Base-by-base conservation (phyloP, 441 rosid genomes). In the Euphorbia celastroides region DNA sequence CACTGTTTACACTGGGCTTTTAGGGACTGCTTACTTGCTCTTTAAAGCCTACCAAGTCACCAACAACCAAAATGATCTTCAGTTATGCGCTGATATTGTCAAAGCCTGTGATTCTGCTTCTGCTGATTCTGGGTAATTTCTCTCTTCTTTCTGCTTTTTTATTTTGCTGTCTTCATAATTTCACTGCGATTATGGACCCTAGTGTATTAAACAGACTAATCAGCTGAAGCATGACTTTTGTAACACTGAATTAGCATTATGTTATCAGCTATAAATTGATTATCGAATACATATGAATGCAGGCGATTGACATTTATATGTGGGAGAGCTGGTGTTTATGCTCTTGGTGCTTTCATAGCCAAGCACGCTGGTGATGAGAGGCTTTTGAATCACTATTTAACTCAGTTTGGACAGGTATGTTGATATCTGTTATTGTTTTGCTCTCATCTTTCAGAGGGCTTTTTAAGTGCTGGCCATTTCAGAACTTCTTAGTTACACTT, bases 321-420 rank as follows among this genome's bases (percentile, higher is more conserved):
- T 50, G 91, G 91, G 22, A 72, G 70, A 23, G 85, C 91, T 77
- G 91, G 94, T 57, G 85, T 88, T 64, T 84, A 64, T 79, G 89
- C 91, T 64, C 84, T 88, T 42, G 94, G 89, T 69, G 94, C 89
- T 67, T 88, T 83, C 34, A 61, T 73, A 44, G 89, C 94, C 55
- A 84, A 83, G 80, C 81, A 79, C 71, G 58, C 82, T 27, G 83
- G 89, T 74, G 86, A 81, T 60, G 73, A 75, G 61, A 72, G 73
- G 72, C 77, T 81, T 67, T 66, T 82, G 57, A 69, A 78, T 66
- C 64, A 2, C 64, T 86, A 80, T 78, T 71, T 88, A 57, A 66
- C 67, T 16, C 76, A 73, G 73, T 86, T 86, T 72, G 83, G 71
- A 66, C 75, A 80, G 87, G 88, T 86, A 68, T 12, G 9, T 34